These are phyloP conservation scores for Trichosporon asahii DNA, from an alignment of 1,284 basidiomycete species.

Conservation along the genomic window DNA sequence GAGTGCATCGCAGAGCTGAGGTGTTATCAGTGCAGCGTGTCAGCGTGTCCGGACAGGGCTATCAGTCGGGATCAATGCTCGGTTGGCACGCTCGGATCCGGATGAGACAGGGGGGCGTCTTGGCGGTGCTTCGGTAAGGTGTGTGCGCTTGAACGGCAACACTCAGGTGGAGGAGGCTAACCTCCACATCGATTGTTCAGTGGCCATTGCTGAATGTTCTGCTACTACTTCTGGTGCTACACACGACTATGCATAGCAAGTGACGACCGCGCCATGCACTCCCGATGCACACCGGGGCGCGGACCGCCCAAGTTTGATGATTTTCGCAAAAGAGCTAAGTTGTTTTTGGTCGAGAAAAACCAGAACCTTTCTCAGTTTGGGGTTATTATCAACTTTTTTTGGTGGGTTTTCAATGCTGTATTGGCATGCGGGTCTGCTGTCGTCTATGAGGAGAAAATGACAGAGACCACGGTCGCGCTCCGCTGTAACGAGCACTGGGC, in stretches of 20 bases:
- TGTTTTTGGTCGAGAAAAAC: background rate
- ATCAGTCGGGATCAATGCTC: too few species aligned
- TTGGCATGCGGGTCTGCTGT: conserved; percentile 2
- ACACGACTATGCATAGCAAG: conserved; percentile 3
- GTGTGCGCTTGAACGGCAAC: too few species aligned
- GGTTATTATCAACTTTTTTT: conserved; percentile 1
- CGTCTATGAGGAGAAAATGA: background rate
- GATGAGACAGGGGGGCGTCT: too few species aligned
- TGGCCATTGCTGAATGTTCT: too few species aligned
- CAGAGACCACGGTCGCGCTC: background rate
- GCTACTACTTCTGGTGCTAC: background rate
- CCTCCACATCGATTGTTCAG: too few species aligned
- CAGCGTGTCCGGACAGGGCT: too few species aligned
- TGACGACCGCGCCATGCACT: conserved; percentile 2
- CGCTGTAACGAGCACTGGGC: background rate
- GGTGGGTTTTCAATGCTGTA: background rate
- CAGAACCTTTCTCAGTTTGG: conserved; percentile 4
- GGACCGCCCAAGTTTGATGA: background rate
- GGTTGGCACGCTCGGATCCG: too few species aligned
- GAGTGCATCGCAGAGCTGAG: too few species aligned
- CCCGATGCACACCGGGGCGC: conserved; percentile 5
- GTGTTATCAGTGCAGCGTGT: too few species aligned
- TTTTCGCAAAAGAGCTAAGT: conserved; percentile 3
- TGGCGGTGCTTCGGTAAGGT: too few species aligned
- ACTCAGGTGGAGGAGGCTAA: too few species aligned